A percentile compares a stretch with the other conserved stretches of the same genome.
Conservation (phyloP, 2,329 filamentous ascomycete species). For the Arthrobotrys pseudoclavata region DNA sequence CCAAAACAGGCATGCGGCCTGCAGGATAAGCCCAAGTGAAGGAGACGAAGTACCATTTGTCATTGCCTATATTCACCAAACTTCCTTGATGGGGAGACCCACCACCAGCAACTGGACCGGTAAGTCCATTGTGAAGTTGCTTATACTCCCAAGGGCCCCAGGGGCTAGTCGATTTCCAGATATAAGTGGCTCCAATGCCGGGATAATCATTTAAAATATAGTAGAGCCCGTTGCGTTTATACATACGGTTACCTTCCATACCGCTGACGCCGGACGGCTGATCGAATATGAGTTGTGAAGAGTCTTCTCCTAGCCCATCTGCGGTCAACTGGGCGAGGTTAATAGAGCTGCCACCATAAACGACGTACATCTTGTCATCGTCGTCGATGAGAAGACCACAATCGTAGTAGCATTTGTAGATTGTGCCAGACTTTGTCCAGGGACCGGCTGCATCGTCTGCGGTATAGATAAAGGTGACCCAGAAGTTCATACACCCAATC, state of each 20-base stretch:
- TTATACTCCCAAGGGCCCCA: constrained; percentile 71
- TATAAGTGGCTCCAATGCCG: constrained; percentile 67
- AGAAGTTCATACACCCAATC: constrained; percentile 72
- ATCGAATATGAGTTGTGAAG: constrained; percentile 68
- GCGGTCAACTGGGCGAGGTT: constrained; percentile 70
- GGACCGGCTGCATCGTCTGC: constrained; percentile 67
- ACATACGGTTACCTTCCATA: constrained; percentile 72
- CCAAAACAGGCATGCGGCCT: constrained; percentile 72
- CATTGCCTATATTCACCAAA: constrained; percentile 70
- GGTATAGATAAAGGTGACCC: constrained; percentile 71
- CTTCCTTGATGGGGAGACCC: constrained; percentile 72
- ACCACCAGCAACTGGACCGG: constrained; percentile 68
- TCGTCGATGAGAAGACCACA: constrained; percentile 73
- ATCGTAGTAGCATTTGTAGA: constrained; percentile 72
- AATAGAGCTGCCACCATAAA: constrained; percentile 70
- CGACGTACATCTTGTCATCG: constrained; percentile 73
- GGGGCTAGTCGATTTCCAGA: constrained; percentile 69
- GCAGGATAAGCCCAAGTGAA: constrained; percentile 72
- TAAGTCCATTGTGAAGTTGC: constrained; percentile 68
- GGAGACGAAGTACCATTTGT: constrained; percentile 73
- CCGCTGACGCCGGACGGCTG: constrained; percentile 63
- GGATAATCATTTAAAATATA: constrained; percentile 71
- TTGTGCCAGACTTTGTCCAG: constrained; percentile 67
- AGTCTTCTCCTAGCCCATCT: constrained; percentile 69
- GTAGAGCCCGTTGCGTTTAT: constrained; percentile 72